Evolutionary conservation across 192 early-diverging fungal genomes (phyloP).

Genomic region (Lobosporangium transversale): DNA sequence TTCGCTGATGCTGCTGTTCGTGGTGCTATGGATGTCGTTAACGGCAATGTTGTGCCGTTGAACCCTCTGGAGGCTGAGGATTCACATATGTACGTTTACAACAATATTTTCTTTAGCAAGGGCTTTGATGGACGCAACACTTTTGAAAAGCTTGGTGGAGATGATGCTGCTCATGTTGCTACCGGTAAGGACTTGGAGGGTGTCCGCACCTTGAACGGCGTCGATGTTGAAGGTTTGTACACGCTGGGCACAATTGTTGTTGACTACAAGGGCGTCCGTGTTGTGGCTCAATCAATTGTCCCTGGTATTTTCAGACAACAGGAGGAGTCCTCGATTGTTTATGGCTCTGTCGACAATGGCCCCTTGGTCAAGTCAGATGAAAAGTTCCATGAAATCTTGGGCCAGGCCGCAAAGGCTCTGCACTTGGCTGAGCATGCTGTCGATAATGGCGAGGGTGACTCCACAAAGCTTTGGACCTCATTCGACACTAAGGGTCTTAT

Average conservation of each 20-base stretch:
- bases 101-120: constrained; percentile 96
- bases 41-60: constrained; percentile 77
- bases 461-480: constrained; percentile 78
- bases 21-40: constrained; percentile 86
- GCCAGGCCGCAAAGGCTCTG: constrained; percentile 78
- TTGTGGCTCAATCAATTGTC: constrained; percentile 94
- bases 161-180: constrained; percentile 91
- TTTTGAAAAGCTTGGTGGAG: constrained; percentile 84
- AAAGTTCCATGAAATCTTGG: constrained; percentile 80
- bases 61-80: constrained; percentile 81
- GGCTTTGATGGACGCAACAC: constrained; percentile 89
- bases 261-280: constrained; percentile 90
- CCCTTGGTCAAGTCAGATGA: constrained; percentile 73
- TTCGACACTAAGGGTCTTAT: constrained; percentile 92
- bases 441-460: constrained; percentile 69
- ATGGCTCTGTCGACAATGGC: constrained; percentile 91
- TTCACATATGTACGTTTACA: constrained; percentile 91
- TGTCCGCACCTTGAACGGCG: constrained; percentile 76
- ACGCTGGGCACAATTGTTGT: constrained; percentile 92
- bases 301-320: constrained; percentile 80
- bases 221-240: constrained; percentile 82
- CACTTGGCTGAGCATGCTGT: constrained; percentile 87
- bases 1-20: constrained; percentile 91
- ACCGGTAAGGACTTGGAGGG: constrained; percentile 96
- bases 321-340: constrained; percentile 83